These are phyloP conservation scores for Grigorovia transvaalensis DNA, from an alignment of 805 yeast genomes.

Conservation along the genomic window DNA sequence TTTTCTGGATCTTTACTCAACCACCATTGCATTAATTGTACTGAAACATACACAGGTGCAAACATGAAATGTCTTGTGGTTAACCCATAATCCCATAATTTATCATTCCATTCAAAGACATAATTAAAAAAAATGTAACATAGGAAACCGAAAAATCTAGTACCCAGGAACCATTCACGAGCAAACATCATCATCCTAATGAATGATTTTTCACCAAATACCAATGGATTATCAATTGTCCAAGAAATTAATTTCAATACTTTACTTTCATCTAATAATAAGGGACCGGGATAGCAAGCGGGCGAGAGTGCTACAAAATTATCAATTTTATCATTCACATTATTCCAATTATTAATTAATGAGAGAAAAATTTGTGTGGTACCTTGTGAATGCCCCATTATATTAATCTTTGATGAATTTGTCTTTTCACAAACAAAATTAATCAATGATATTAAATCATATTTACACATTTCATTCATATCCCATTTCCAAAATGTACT, in stretches of 20 bases:
- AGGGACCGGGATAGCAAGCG: constrained; percentile 77
- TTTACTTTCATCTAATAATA: constrained; percentile 44
- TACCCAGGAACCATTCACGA: constrained; percentile 41
- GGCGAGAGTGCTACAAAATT: constrained; percentile 76
- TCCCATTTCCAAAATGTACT: constrained; percentile 85
- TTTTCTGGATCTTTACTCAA: constrained; percentile 34
- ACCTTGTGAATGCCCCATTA: constrained; percentile 88
- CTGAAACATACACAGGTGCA: constrained; percentile 77
- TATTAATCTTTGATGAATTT: constrained; percentile 36
- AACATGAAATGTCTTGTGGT: constrained; percentile 71
- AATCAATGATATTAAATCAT: constrained; percentile 66
- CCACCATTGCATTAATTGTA: constrained; percentile 91
- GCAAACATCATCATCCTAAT: constrained; percentile 60
- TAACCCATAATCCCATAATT: constrained; percentile 58
- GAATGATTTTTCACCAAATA: constrained; percentile 71
- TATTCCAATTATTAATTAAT: constrained; percentile 33
- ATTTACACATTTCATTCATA: constrained; percentile 63
- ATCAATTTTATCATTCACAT: constrained; percentile 44
- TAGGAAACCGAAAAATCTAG: constrained; percentile 44
- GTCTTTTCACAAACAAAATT: constrained; percentile 42
- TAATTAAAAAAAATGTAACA: constrained; percentile 79
- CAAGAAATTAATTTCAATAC: constrained; percentile 51
- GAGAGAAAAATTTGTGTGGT: constrained; percentile 75
- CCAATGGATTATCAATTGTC: constrained; percentile 35
- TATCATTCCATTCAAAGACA: constrained; percentile 78